Evolutionary conservation across 1,284 basidiomycete genomes (phyloP), one percentile per base, ranked within the genome.

Genomic region (Ustilago esculenta): DNA sequence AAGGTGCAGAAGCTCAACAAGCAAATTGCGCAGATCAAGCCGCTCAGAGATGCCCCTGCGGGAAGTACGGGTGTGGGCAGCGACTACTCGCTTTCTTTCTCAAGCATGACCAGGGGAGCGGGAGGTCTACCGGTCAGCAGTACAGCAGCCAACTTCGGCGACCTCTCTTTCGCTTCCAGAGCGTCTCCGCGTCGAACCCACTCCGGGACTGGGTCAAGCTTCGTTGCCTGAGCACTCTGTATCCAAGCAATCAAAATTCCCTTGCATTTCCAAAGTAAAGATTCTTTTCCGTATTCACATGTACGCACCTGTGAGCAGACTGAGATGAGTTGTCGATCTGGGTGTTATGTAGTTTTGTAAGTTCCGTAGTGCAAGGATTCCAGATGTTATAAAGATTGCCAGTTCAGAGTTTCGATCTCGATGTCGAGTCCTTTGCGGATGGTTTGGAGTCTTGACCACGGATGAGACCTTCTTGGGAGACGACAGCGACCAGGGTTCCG

Each of bases 401-500:
- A 9, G 24, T 15, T 49, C 35, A 68, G n/a, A 69, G 48, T 41
- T 69, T 69, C 12, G 59, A 32, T 29, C 58, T 58, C 4, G 47
- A 4, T 15, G 35, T 12, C 11, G 46, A 24, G 6, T 49, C 23
- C 7, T 52, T 37, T 6, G 24, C 14, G 4, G 50, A n/a, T n/a
- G n/a, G 41, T 9, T 63, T 48, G 4, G 42, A 23, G 23, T 29
- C 24, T 6, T 57, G 53, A 11, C 66, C 49, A 9, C 73, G 40
- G 23, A 75, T 51, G 5, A 75, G 59, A 15, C 73, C 73, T 49
- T 75, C 73, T 36, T 75, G 73, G n/a, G 57, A 53, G n/a, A 60
- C 64, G 14, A 79, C 68, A 2, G 79, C 80, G 2, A 81, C 72
- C 1, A 81, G 59, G 1, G 75, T 73, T 15, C 80, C 80, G 24